Base-by-base conservation (phyloP, 352 stramenopile genomes). In the Ophiocytium majus region DNA sequence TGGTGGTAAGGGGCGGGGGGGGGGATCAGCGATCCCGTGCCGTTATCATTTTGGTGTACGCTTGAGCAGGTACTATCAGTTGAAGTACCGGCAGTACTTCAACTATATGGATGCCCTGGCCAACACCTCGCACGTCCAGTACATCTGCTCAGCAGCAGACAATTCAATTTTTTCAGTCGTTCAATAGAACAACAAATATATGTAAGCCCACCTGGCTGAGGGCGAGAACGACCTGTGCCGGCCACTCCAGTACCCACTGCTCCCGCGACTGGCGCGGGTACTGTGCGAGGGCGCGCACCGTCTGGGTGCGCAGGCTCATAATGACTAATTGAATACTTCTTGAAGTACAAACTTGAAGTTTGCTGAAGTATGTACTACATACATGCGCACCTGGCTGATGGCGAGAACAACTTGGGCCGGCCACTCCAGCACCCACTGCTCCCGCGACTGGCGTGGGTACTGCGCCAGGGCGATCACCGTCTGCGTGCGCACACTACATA, bases 361-460 rank as follows among this genome's bases (percentile, higher is more conserved):
- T n/a, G n/a, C n/a, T n/a, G n/a, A n/a, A n/a, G n/a, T n/a, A n/a
- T n/a, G n/a, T n/a, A n/a, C n/a, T n/a, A n/a, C n/a, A n/a, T n/a
- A n/a, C n/a, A n/a, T n/a, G 23, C 64, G n/a, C 32, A 89, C 85
- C 83, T 97, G 93, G 0, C 92, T 96, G 0, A 93, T 93, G 1
- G 92, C 95, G 0, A 98, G 89, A 1, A 98, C 94, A 32, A 97
- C 94, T 88, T 98, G 95, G 0, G 94, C 95, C 1, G 95, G 95
- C 95, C 95, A 98, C 33, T 96, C 91, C 0, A 98, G 89, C 76
- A 97, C 95, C 95, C 95, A 98, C 31, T 92, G 81, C 78, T 96
- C 93, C 19, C 95, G 92, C 9, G 88, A 36, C 35, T 90, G 89
- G 9, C 89, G 84, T 33, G 91, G 89, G 88, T 98, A 98, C 23